Evolutionary conservation across 495 filamentous ascomycete genomes (phyloP).

Genomic region (Penicillium paxilli): DNA sequence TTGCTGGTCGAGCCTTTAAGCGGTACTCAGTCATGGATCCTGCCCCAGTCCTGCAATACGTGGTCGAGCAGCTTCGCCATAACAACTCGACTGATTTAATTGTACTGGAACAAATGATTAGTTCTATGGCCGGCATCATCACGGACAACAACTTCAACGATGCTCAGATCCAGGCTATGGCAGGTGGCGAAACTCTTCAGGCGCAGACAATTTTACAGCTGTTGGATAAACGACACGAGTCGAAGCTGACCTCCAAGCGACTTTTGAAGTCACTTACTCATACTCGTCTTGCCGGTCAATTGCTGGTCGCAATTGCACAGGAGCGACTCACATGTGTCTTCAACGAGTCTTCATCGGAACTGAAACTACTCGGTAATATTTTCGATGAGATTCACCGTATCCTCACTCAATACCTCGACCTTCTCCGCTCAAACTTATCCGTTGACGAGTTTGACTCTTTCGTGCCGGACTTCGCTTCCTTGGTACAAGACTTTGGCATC

Average conservation of each 20-base stretch:
- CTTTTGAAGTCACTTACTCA: slow-evolving; percentile 77
- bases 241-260: slow-evolving; percentile 64
- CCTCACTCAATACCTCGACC: slow-evolving; percentile 83
- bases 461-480: slow-evolving; percentile 70
- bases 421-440: slow-evolving; percentile 76
- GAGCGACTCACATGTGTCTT: slow-evolving; percentile 80
- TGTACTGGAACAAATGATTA: slow-evolving; percentile 83
- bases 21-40: slow-evolving; percentile 80
- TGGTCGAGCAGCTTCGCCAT: slow-evolving; percentile 74
- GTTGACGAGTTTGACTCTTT: slow-evolving; percentile 75
- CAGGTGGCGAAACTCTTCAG: slow-evolving; percentile 77
- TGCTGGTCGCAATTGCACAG: slow-evolving; percentile 87
- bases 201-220: slow-evolving; percentile 75
- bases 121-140: slow-evolving; percentile 89
- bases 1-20: slow-evolving; percentile 84
- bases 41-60: slow-evolving; percentile 83
- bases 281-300: slow-evolving; percentile 68
- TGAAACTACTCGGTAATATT: slow-evolving; percentile 80
- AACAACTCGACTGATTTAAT: slow-evolving; percentile 86
- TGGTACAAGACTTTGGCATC: slow-evolving; percentile 79
- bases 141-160: slow-evolving; percentile 85
- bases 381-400: slow-evolving; percentile 87
- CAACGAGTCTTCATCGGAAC: slow-evolving; percentile 63
- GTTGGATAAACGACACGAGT: slow-evolving; percentile 74
- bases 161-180: slow-evolving; percentile 78